Percentiles rank a stretch among this genome's conserved stretches.
These are phyloP conservation scores for Linderina pennispora DNA, from an alignment of 192 early-diverging fungal species.

Conservation along the genomic window DNA sequence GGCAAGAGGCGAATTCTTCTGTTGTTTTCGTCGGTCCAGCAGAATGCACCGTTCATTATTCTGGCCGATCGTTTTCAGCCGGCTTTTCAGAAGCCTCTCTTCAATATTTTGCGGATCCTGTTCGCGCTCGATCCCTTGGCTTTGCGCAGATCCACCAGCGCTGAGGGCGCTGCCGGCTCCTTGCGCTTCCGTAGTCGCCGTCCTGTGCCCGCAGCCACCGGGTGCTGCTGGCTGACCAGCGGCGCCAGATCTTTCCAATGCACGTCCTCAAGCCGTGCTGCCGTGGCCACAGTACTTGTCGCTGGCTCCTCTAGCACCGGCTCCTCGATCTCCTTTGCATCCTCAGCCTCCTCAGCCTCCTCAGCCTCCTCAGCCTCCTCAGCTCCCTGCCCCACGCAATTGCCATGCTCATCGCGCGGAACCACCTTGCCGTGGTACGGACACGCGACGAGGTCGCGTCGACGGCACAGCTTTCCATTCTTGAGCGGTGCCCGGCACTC, in stretches of 20 bases:
- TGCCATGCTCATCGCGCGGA: slow-evolving; percentile 53
- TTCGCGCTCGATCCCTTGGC: slow-evolving; percentile 2
- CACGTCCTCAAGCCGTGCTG: slow-evolving; percentile 14
- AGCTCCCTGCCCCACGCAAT: too few relatives aligned
- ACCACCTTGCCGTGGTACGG: slow-evolving; percentile 60
- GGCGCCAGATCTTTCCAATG: slow-evolving; percentile 16
- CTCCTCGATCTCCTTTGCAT: background rate
- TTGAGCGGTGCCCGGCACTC: slow-evolving; percentile 59
- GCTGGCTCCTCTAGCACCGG: background rate
- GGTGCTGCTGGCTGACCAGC: slow-evolving; percentile 8
- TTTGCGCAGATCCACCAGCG: slow-evolving; percentile 20
- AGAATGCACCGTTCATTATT: too few relatives aligned
- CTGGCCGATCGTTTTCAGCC: too few relatives aligned
- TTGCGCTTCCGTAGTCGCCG: background rate
- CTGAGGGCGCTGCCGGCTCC: background rate
- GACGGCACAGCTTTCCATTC: slow-evolving; percentile 55
- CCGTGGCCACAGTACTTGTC: slow-evolving; percentile 22
- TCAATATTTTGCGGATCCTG: slow-evolving; percentile 1
- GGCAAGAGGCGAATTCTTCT: too few relatives aligned
- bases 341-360: background rate
- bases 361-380: background rate
- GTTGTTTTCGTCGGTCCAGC: too few relatives aligned
- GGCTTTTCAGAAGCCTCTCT: too few relatives aligned
- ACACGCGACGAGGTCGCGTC: slow-evolving; percentile 60
- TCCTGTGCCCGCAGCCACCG: background rate